phyloP scores from a whole-genome alignment of 1,139 yeast species.

The Zygotorulaspora mrakii region DNA sequence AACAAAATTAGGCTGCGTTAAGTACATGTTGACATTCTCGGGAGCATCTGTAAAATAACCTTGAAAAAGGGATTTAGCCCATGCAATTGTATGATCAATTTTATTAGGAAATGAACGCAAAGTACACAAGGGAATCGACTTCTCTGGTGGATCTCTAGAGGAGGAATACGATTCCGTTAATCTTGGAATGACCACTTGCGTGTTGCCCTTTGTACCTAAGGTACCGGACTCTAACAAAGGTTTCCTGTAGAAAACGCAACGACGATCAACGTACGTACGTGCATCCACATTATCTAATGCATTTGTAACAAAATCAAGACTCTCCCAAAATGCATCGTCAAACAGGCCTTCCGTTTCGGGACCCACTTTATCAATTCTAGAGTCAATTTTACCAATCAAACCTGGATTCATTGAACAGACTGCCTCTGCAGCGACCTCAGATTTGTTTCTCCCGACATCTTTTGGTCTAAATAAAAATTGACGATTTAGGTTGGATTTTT shows the following conservation, averaged over 20 bases:
- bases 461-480: conserved; percentile 91
- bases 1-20: conserved; percentile 88
- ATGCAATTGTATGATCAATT: conserved; percentile 97
- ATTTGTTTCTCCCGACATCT: conserved; percentile 89
- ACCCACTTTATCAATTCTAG: conserved; percentile 85
- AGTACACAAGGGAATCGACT: conserved; percentile 94
- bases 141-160: conserved; percentile 98
- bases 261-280: conserved; percentile 93
- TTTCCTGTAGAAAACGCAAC: conserved; percentile 89
- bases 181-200: conserved; percentile 91
- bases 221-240: conserved; percentile 96
- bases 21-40: conserved; percentile 85
- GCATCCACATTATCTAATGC: conserved; percentile 98
- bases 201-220: conserved; percentile 96
- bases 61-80: conserved; percentile 95
- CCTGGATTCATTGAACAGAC: conserved; percentile 83
- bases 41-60: conserved; percentile 90
- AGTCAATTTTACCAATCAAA: conserved; percentile 68
- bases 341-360: conserved; percentile 86
- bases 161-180: conserved; percentile 94
- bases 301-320: conserved; percentile 83
- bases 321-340: conserved; percentile 81
- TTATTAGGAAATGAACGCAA: conserved; percentile 95
- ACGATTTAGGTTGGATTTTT: conserved; percentile 90
- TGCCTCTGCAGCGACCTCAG: conserved; percentile 86